These are phyloP conservation scores for Sugiyamaella floridensis DNA, from an alignment of 805 yeast genomes.

Conservation along the genomic window DNA sequence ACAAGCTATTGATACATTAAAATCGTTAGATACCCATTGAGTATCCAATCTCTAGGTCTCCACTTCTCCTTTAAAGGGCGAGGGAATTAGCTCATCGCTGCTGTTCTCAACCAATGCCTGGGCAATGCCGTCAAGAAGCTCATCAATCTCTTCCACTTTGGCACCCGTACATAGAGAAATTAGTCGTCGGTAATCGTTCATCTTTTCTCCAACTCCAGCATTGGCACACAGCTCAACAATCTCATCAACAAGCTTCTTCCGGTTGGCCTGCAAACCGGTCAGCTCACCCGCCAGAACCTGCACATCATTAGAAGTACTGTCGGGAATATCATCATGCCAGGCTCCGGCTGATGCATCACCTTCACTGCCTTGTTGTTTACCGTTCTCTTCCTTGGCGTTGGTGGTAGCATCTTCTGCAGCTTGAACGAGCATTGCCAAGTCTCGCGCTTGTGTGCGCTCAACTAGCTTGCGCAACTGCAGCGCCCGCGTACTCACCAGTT, in stretches of 20 bases:
- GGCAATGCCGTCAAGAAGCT: slow-evolving; percentile 73
- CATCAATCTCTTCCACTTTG: slow-evolving; percentile 70
- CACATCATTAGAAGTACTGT: slow-evolving; percentile 7
- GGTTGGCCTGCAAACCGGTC: slow-evolving; percentile 35
- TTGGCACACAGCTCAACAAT: slow-evolving; percentile 46
- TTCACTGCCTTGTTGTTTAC: slow-evolving; percentile 17
- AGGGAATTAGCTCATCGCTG: not conserved
- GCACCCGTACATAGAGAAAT: slow-evolving; percentile 73
- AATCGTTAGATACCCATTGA: too few species aligned
- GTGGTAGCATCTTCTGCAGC: slow-evolving; percentile 39
- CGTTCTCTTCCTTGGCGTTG: slow-evolving; percentile 19
- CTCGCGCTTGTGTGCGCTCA: slow-evolving; percentile 60
- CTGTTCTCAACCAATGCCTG: slow-evolving; percentile 30
- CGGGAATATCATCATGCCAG: slow-evolving; percentile 1
- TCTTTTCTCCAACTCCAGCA: slow-evolving; percentile 45
- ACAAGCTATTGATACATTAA: too few species aligned
- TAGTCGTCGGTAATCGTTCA: slow-evolving; percentile 72
- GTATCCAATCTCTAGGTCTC: too few species aligned
- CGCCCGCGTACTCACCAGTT: slow-evolving; percentile 25
- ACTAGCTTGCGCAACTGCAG: slow-evolving; percentile 37
- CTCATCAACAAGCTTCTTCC: slow-evolving; percentile 37
- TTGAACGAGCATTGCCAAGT: slow-evolving; percentile 51
- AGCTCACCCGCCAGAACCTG: slow-evolving; percentile 32
- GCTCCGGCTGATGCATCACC: slow-evolving; percentile 2
- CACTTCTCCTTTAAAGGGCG: not conserved